These are phyloP conservation scores for Salix exigua DNA, from an alignment of 345 rosid genomes.

Conservation along the genomic window DNA sequence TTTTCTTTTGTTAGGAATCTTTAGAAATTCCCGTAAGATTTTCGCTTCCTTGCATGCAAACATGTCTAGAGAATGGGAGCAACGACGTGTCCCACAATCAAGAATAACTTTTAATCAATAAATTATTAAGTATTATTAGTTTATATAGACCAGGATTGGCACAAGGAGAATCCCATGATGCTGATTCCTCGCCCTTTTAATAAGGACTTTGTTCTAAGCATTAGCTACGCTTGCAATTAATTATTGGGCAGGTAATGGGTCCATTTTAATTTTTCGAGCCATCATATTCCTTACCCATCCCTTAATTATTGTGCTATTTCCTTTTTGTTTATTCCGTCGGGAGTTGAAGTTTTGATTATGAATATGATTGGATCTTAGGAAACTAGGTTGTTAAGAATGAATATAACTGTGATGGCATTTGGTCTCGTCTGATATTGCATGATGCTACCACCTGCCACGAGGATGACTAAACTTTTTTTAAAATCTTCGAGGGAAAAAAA, in stretches of 20 bases:
- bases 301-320: background rate
- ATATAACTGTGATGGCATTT: background rate
- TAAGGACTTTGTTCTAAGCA: slow-evolving; percentile 1
- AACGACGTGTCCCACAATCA: slow-evolving; percentile 8
- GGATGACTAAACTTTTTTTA: fast-evolving
- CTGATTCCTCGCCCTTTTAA: slow-evolving; percentile 16
- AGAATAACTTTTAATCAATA: background rate
- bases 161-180: slow-evolving; percentile 4
- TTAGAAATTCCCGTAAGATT: slow-evolving; percentile 31
- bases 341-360: background rate
- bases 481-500: too few relatives aligned
- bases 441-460: background rate
- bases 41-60: slow-evolving; percentile 37
- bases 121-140: background rate
- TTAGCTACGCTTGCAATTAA: background rate
- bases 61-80: slow-evolving; percentile 48
- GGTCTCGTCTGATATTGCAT: too few relatives aligned
- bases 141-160: slow-evolving; percentile 7
- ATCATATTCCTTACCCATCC: background rate
- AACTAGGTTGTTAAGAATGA: background rate
- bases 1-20: slow-evolving; percentile 33
- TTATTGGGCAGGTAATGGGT: too few relatives aligned
- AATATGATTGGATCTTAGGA: background rate
- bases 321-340: background rate
- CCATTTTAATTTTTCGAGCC: too few relatives aligned